Conservation (phyloP, 2,329 filamentous ascomycete species). For the Aspergillus sp. region DNA sequence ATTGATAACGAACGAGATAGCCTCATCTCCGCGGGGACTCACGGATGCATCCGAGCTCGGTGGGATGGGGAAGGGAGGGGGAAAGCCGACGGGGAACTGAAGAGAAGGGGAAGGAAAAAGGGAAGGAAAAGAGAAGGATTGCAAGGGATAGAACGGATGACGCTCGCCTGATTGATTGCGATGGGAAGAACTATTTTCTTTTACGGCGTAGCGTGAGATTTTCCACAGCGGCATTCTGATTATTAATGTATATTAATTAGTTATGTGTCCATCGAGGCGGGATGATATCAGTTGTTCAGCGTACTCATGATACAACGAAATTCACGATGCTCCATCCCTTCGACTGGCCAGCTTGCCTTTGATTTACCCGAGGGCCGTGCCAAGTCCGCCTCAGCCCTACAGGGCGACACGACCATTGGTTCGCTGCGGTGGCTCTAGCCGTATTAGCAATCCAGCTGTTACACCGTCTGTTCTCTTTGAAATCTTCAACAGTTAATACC, state of each 20-base stretch:
- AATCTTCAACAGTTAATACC: too few species aligned
- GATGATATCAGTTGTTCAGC: neutral
- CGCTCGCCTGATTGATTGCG: neutral
- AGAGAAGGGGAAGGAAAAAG: conserved; percentile 1
- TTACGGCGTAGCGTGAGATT: neutral
- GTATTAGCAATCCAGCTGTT: neutral
- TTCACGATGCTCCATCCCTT: neutral
- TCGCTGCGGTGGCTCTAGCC: conserved; percentile 2
- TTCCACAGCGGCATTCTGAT: neutral
- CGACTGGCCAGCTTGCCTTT: neutral
- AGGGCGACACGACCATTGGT: conserved; percentile 18
- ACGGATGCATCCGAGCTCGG: conserved; percentile 9
- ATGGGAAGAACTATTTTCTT: neutral
- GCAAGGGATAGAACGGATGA: conserved; percentile 8
- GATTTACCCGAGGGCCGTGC: conserved; percentile 17
- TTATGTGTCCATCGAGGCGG: neutral
- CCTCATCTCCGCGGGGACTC: conserved; percentile 10
- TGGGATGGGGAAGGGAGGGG: neutral
- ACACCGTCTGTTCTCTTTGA: too few species aligned
- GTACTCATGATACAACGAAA: neutral
- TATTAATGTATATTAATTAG: neutral
- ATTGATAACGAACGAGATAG: conserved; percentile 4
- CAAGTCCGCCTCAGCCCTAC: conserved; percentile 37
- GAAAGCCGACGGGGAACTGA: neutral
- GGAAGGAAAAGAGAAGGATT: conserved; percentile 7